Evolutionary conservation across 257 asterid genomes (phyloP), one percentile per base, ranked within the genome.

Genomic region (Plantago elongata): DNA sequence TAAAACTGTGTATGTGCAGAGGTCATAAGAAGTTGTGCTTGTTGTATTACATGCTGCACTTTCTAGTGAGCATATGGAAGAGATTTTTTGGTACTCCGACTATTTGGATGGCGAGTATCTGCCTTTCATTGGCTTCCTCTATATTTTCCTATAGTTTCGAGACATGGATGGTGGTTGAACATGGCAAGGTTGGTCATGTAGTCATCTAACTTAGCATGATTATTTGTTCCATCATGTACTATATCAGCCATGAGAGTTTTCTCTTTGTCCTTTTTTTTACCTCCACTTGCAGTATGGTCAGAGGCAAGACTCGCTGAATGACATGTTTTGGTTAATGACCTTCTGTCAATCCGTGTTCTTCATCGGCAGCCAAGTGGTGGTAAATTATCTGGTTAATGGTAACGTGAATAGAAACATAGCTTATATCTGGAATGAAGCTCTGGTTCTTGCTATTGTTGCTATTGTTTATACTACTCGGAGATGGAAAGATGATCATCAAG

Each of bases 311-410:
- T 67, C 80, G 45, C 70, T 80, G 73, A 93, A 87, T 77, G 96
- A 93, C 64, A 79, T 87, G 95, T 90, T 89, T 78, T 93, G 99
- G 99, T 62, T 87, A 72, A 93, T 93, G 99, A 77, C 84, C 45
- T 85, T 89, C 74, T 63, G 67, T 59, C 94, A 82, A 70, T 81
- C 89, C 59, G 84, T 93, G 30, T 72, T 87, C 51, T 83, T 77
- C 44, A 78, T 89, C 15, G 83, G 81, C 29, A 85, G 95, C 79
- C 97, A 89, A 67, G 77, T 66, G 50, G 51, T 92, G 45, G 95
- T 86, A 34, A 89, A 92, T 75, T 85, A 86, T 80, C 63, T 89
- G 52, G 62, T 85, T 77, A 74, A 72, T 72, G 77, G 84, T 57
- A 64, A 76, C 72, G 68, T 61, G 51, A 61, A 63, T 66, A 75